These are phyloP conservation scores for Marchantia polymorpha DNA, from an alignment of 225 moss, liverwort and hornwort genomes.

Conservation along the genomic window DNA sequence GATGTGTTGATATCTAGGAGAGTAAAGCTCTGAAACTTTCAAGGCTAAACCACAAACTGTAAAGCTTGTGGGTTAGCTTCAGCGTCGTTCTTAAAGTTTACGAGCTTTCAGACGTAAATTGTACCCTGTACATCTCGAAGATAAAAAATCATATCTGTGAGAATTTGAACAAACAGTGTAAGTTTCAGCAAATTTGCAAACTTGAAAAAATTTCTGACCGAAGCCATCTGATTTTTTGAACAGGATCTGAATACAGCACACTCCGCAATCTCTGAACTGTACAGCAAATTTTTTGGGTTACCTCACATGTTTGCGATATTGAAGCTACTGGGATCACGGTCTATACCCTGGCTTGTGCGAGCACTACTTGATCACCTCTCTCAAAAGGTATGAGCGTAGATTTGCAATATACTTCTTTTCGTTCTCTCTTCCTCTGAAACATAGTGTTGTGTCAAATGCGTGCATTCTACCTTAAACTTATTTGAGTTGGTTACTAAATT, in stretches of 20 bases:
- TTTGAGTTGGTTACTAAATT: no score
- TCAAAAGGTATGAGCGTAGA: constrained; percentile 62
- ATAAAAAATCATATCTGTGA: neutral
- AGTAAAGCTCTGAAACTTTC: no score
- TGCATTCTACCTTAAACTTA: no score
- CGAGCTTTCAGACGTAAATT: neutral
- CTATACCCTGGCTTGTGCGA: constrained; percentile 93
- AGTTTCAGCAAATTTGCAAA: neutral
- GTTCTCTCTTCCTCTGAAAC: no score
- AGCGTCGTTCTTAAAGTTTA: neutral
- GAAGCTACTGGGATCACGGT: constrained; percentile 85
- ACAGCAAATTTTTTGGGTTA: constrained; percentile 86
- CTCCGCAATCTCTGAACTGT: constrained; percentile 74
- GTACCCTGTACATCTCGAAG: no score
- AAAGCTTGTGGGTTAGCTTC: neutral
- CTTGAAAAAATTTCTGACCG: neutral
- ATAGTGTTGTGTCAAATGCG: no score
- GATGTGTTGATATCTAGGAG: no score
- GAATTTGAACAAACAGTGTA: neutral
- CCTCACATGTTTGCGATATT: constrained; percentile 92
- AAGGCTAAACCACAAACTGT: no score
- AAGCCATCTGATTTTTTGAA: neutral
- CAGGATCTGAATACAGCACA: constrained; percentile 86
- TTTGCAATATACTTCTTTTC: neutral
- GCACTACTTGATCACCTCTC: constrained; percentile 83